Percentiles rank a stretch among this genome's conserved stretches.
phyloP scores from a whole-genome alignment of 768 basidiomycete genomes.

The Boletus huronensis region DNA sequence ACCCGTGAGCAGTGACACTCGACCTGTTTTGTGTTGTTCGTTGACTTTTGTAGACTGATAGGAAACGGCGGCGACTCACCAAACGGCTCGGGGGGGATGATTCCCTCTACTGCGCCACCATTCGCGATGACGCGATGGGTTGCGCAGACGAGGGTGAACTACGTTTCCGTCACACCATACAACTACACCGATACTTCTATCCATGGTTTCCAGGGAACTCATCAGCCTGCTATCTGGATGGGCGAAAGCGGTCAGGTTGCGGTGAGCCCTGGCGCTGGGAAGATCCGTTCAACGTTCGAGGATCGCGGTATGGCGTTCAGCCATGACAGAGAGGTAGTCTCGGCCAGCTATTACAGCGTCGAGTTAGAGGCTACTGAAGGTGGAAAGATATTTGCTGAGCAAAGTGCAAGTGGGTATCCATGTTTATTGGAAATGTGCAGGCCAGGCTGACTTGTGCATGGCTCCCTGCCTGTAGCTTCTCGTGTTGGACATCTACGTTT shows the following conservation, averaged over 20 bases:
- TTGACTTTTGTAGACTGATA: constrained; percentile 43
- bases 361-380: constrained; percentile 50
- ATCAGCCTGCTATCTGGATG: constrained; percentile 91
- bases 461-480: constrained; percentile 46
- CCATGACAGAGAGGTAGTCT: constrained; percentile 51
- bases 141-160: constrained; percentile 74
- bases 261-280: constrained; percentile 54
- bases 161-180: constrained; percentile 69
- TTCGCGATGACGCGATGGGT: constrained; percentile 89
- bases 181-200: constrained; percentile 58
- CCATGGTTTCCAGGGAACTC: constrained; percentile 76
- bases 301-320: constrained; percentile 53
- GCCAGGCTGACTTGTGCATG: background rate
- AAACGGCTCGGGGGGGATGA: constrained; percentile 73
- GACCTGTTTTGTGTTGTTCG: background rate
- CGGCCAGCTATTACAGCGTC: constrained; percentile 54
- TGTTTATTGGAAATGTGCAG: background rate
- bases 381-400: constrained; percentile 52
- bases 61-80: constrained; percentile 72
- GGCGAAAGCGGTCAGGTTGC: constrained; percentile 67
- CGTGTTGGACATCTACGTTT: constrained; percentile 73
- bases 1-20: constrained; percentile 36
- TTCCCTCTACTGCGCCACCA: constrained; percentile 71
- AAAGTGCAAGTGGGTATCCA: constrained; percentile 55
- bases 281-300: constrained; percentile 52